phyloP scores from a whole-genome alignment of 176 grass and related monocot species.

The maize (Zea mays) region Zm-B73-REFERENCE-NAM-5.0 NC_050104.1:15324501-15325000 shows the following conservation, averaged over 20 bases:
- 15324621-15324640: not conserved
- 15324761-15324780: constrained; percentile 94
- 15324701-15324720: not conserved
- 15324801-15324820: constrained; percentile 95
- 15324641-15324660: not conserved
- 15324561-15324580: constrained; percentile 27
- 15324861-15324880: not conserved
- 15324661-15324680: not conserved
- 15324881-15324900: not conserved
- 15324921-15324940: constrained; percentile 94
- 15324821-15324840: constrained; percentile 63
- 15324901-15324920: not conserved
- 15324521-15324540: not conserved
- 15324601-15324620: constrained; percentile 49
- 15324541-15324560: constrained; percentile 52
- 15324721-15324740: constrained; percentile 91
- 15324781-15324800: constrained; percentile 95
- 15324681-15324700: not conserved
- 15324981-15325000: not conserved
- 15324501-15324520: constrained; percentile 36
- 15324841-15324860: not conserved
- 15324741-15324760: constrained; percentile 92
- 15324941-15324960: constrained; percentile 98
- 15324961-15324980: constrained; percentile 77
- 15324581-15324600: not conserved